These are phyloP conservation scores for Chamaenerion angustifolium DNA, from an alignment of 345 rosid genomes.

Conservation along the genomic window DNA sequence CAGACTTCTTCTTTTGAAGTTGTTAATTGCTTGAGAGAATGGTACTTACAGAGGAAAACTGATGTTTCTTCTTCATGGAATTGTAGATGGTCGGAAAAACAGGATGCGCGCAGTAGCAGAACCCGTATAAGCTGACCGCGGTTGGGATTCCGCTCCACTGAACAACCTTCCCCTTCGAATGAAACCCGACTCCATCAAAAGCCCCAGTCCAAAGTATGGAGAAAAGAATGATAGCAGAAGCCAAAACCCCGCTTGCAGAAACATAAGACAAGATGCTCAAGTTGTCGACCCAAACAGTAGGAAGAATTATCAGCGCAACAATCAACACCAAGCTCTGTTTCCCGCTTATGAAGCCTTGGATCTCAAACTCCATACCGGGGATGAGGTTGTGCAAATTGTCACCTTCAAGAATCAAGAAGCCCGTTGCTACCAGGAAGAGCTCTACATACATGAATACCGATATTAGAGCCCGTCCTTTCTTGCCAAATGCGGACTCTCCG, in stretches of 20 bases:
- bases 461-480: conserved; percentile 39
- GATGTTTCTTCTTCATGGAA: conserved; percentile 67
- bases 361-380: conserved; percentile 29
- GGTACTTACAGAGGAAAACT: conserved; percentile 61
- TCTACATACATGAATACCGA: conserved; percentile 57
- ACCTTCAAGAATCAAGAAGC: conserved; percentile 83
- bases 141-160: conserved; percentile 50
- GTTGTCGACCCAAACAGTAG: conserved; percentile 74
- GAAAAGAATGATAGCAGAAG: conserved; percentile 54
- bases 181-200: conserved; percentile 57
- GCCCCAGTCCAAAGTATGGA: conserved; percentile 68
- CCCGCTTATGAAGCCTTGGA: conserved; percentile 36
- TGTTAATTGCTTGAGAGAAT: no score
- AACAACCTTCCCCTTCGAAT: conserved; percentile 26
- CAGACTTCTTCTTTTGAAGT: no score
- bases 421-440: conserved; percentile 72
- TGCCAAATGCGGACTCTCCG: conserved; percentile 70
- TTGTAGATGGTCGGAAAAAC: conserved; percentile 77
- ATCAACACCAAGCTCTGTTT: conserved; percentile 47
- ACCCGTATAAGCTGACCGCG: conserved; percentile 73
- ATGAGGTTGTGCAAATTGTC: conserved; percentile 60
- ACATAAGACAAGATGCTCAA: conserved; percentile 65
- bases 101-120: conserved; percentile 87
- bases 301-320: conserved; percentile 54
- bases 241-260: conserved; percentile 81